These are phyloP conservation scores for Creolimax fragrantissima DNA, from an alignment of 78 protist species.

Conservation along the genomic window DNA sequence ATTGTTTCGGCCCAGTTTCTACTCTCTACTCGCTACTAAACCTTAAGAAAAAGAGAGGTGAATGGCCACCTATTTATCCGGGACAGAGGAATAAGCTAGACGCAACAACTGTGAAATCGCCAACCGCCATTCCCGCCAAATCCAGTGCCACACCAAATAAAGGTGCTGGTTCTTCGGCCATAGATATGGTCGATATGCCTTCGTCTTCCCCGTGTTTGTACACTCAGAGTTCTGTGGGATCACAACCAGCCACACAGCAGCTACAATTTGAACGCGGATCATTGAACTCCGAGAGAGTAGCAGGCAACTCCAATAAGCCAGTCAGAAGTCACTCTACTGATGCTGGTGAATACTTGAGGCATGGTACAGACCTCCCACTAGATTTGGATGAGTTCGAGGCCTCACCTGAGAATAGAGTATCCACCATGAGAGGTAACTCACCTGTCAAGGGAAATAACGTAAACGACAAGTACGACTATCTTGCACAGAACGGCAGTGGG, in stretches of 20 bases:
- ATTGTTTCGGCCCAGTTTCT: neutral
- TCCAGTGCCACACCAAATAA: neutral
- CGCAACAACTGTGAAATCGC: neutral
- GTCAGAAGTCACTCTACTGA: neutral
- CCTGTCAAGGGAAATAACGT: neutral
- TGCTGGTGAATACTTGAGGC: neutral
- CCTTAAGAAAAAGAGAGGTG: neutral
- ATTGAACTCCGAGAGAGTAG: neutral
- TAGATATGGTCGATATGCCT: neutral
- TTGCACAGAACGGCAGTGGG: neutral
- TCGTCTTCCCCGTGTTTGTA: neutral
- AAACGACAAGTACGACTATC: neutral
- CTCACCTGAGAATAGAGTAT: neutral
- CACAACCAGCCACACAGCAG: too few species aligned
- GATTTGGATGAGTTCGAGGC: neutral
- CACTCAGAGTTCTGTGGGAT: neutral
- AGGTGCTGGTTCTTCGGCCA: neutral
- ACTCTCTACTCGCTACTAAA: neutral
- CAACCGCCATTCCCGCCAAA: neutral
- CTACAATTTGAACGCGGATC: too few species aligned
- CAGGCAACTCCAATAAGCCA: neutral
- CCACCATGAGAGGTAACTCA: neutral
- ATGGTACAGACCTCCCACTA: neutral
- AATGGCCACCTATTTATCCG: neutral
- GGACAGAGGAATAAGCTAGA: neutral